phyloP scores from a whole-genome alignment of 345 rosid species.

The Acer yangbiense region DNA sequence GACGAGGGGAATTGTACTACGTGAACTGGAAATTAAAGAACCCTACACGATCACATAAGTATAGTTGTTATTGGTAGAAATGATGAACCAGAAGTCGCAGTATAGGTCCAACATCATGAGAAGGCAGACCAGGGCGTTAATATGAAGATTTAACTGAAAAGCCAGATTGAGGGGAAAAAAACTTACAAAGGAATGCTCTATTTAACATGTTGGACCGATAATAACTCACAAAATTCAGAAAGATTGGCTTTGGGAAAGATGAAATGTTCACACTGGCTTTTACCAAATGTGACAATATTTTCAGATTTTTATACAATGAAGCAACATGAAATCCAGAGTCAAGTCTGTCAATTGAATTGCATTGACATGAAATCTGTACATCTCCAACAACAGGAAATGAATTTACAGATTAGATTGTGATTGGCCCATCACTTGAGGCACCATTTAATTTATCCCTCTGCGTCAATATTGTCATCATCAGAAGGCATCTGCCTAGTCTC shows the following conservation, averaged over 20 bases:
- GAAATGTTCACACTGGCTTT: slow-evolving; percentile 55
- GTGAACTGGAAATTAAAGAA: neutral
- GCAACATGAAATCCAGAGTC: slow-evolving; percentile 41
- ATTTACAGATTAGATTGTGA: slow-evolving; percentile 55
- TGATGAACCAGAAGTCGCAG: neutral
- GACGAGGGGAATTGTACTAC: neutral
- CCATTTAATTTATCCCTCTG: slow-evolving; percentile 58
- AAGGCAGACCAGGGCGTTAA: neutral
- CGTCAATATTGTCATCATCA: slow-evolving; percentile 68
- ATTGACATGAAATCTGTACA: slow-evolving; percentile 54
- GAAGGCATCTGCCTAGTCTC: slow-evolving; percentile 83
- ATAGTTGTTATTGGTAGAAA: neutral
- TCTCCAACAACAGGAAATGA: slow-evolving; percentile 51
- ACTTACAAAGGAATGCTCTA: slow-evolving; percentile 20
- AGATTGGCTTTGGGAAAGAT: slow-evolving; percentile 31
- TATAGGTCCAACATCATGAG: neutral
- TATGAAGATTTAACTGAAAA: slow-evolving; percentile 18
- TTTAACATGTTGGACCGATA: slow-evolving; percentile 26
- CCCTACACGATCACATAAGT: neutral
- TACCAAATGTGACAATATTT: slow-evolving; percentile 53
- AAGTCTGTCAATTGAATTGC: slow-evolving; percentile 43
- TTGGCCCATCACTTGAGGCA: slow-evolving; percentile 28
- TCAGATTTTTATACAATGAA: slow-evolving; percentile 51
- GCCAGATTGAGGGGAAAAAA: slow-evolving; percentile 10
- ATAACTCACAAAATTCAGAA: slow-evolving; percentile 20